Base-by-base conservation (phyloP, 495 filamentous ascomycete genomes). In the Hypoxylon rickii region DNA sequence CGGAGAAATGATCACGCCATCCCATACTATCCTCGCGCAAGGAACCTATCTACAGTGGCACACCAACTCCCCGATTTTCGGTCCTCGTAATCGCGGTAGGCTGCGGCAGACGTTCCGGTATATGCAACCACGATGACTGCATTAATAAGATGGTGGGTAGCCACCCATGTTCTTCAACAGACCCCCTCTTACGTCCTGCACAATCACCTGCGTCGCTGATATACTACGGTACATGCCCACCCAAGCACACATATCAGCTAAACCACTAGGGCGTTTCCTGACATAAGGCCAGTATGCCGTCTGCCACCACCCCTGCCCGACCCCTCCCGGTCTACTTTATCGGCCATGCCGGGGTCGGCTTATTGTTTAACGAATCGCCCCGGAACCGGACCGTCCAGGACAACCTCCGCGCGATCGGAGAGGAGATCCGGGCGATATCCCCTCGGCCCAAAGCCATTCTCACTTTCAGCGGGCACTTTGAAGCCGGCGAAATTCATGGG, bases 261-360 rank as follows among this genome's bases (percentile, higher is more conserved):
- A n/a, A 58, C 45, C 41, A 45, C 21, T 15, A 24, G 31, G 31
- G 22, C 34, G 18, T 47, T 10, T 20, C 48, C 33, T 17, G 17
- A 1, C 29, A 18, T 13, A 32, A 13, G n/a, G n/a, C n/a, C 36
- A 17, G 38, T 19, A 60, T 60, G 56, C 56, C 50, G 43, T 60
- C 56, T 8, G 39, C 19, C 32, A 36, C 44, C 7, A 7, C 12
- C 1, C 44, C 56, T 22, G 18, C 32, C 5, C 49, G 50, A 11
- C 49, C 32, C 32, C 49, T 60, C 7, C 56, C 56, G 38, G 56
- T 60, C 13, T 60, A 60, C 22, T 60, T 60, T 3, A 60, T 60
- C 49, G 56, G 56, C 1, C 56, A 60, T 16, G 56, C 56, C 22
- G 56, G 56, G 7, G 56, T 60, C 44, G 20, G 36, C 34, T 39